Conservation (phyloP, 2,329 filamentous ascomycete genomes). For the Talaromyces sp. region DNA sequence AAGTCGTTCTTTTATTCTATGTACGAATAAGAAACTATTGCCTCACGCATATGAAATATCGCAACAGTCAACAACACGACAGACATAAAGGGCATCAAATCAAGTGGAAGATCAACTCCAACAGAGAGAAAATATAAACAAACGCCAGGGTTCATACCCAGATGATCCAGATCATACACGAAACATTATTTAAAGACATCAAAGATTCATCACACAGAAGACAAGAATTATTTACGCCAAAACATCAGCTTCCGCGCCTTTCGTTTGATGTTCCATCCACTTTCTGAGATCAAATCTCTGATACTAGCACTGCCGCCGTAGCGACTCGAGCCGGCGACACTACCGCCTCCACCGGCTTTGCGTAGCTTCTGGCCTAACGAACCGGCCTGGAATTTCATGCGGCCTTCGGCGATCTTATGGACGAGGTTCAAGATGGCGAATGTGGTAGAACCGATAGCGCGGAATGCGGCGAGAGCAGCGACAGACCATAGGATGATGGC, state of each 20-base stretch:
- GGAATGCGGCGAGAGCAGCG: constrained; percentile 79
- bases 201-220: not conserved
- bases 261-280: constrained; percentile 34
- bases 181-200: not conserved
- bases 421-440: constrained; percentile 82
- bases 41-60: not conserved
- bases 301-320: constrained; percentile 34
- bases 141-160: constrained; percentile 6
- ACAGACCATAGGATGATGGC: constrained; percentile 92
- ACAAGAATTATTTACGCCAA: constrained; percentile 31
- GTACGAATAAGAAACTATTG: not conserved
- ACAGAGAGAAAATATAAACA: constrained; percentile 6
- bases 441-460: constrained; percentile 73
- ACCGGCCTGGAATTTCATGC: constrained; percentile 57
- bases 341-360: constrained; percentile 14
- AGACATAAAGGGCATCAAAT: not conserved
- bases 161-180: constrained; percentile 1
- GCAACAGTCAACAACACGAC: not conserved
- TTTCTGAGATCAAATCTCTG: constrained; percentile 35
- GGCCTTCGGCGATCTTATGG: constrained; percentile 81
- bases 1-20: not conserved
- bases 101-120: not conserved
- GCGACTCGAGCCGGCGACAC: constrained; percentile 16
- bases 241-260: constrained; percentile 36
- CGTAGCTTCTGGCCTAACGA: constrained; percentile 25